phyloP scores from a whole-genome alignment of 345 rosid genomes.

The Hibiscus syriacus region DNA sequence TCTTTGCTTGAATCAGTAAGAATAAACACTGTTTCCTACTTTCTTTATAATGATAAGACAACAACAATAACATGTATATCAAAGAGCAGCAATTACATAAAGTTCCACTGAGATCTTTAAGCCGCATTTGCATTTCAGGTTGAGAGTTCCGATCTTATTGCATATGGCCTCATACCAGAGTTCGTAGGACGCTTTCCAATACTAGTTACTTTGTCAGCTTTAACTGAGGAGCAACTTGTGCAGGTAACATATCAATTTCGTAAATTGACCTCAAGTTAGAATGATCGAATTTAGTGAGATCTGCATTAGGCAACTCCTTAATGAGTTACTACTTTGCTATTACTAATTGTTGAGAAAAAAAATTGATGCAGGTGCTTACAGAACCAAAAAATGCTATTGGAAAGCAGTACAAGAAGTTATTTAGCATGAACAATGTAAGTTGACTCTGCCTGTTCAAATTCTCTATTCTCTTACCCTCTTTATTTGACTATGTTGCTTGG shows the following conservation, averaged over 20 bases:
- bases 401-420: conserved; percentile 87
- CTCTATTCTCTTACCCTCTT: neutral
- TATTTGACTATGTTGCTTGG: neutral
- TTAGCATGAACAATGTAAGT: conserved; percentile 84
- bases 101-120: conserved; percentile 1
- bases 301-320: neutral
- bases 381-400: conserved; percentile 92
- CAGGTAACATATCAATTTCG: conserved; percentile 34
- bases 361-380: conserved; percentile 54
- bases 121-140: conserved; percentile 41
- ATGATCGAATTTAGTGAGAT: neutral
- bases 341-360: conserved; percentile 3
- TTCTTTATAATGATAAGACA: neutral
- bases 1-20: conserved; percentile 86
- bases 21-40: neutral
- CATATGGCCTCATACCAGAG: too few relatives aligned
- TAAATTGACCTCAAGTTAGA: neutral
- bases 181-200: too few relatives aligned
- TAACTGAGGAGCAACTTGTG: conserved; percentile 87
- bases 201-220: too few relatives aligned
- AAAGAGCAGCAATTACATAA: too few relatives aligned
- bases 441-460: conserved; percentile 11
- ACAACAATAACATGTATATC: neutral
- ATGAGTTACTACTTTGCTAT: neutral
- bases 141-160: too few relatives aligned